phyloP scores from a whole-genome alignment of 192 early-diverging fungal genomes.

The Coemansia sp. region DNA sequence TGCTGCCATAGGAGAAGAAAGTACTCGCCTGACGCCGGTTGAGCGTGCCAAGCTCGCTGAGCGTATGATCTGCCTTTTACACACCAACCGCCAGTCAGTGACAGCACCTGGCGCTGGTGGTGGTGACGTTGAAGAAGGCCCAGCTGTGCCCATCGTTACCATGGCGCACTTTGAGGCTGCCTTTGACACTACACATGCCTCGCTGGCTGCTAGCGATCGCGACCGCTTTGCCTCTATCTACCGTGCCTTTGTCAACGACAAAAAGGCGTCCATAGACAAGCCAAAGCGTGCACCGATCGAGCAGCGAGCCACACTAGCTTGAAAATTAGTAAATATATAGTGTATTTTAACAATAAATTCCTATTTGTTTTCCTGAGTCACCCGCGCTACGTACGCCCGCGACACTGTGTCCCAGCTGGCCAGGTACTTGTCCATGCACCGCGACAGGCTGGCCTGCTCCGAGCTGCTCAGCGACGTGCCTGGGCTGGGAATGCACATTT shows the following conservation, averaged over 20 bases:
- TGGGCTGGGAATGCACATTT: slow-evolving; percentile 79
- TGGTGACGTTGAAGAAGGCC: neutral
- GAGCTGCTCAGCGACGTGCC: slow-evolving; percentile 67
- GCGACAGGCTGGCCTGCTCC: slow-evolving; percentile 77
- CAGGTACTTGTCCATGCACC: slow-evolving; percentile 90
- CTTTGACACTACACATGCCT: slow-evolving; percentile 29
- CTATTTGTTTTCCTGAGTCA: slow-evolving; percentile 66
- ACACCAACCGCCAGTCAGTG: neutral
- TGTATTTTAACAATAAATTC: slow-evolving; percentile 1
- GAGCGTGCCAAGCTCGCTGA: slow-evolving; percentile 33
- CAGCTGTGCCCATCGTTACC: slow-evolving; percentile 23
- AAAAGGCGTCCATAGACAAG: slow-evolving; percentile 26
- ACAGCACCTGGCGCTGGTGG: no score
- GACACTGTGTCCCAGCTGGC: slow-evolving; percentile 87
- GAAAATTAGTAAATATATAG: neutral
- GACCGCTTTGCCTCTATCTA: slow-evolving; percentile 43
- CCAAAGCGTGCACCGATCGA: slow-evolving; percentile 30
- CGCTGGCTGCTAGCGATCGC: slow-evolving; percentile 33
- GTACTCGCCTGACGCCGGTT: slow-evolving; percentile 1
- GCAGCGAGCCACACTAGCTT: slow-evolving; percentile 55
- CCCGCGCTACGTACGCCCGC: slow-evolving; percentile 71
- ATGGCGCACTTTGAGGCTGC: slow-evolving; percentile 38
- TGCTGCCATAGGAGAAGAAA: neutral
- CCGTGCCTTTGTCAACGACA: slow-evolving; percentile 54
- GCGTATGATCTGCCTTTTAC: slow-evolving; percentile 21